These are phyloP conservation scores for Pythium folliculosum DNA, from an alignment of 352 stramenopile genomes.

Conservation along the genomic window DNA sequence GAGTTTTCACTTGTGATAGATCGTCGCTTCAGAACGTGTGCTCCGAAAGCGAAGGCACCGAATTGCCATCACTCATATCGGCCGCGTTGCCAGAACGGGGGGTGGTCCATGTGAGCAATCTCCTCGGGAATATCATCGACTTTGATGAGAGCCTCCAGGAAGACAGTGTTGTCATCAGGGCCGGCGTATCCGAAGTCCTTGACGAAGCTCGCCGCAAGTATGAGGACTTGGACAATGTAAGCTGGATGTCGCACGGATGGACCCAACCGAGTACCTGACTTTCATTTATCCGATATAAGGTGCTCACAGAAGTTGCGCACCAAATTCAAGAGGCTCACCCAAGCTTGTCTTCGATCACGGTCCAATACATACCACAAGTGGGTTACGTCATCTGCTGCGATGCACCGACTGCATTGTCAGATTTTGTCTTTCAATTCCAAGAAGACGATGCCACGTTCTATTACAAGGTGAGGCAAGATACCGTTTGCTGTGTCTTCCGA, in stretches of 20 bases:
- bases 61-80: constrained; percentile 39
- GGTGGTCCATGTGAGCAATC: constrained; percentile 64
- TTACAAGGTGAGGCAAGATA: constrained; percentile 63
- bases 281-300: constrained; percentile 35
- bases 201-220: constrained; percentile 71
- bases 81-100: constrained; percentile 38
- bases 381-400: constrained; percentile 86
- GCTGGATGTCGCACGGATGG: not conserved
- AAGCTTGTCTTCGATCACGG: constrained; percentile 68
- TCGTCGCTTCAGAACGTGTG: constrained; percentile 17
- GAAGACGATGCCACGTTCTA: constrained; percentile 86
- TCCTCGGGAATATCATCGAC: constrained; percentile 84
- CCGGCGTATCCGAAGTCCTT: constrained; percentile 69
- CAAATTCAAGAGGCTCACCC: constrained; percentile 80
- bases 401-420: constrained; percentile 57
- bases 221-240: constrained; percentile 83
- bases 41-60: not conserved
- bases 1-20: constrained; percentile 2
- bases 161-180: constrained; percentile 61
- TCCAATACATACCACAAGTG: constrained; percentile 88
- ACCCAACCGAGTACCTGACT: not conserved
- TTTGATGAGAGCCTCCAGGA: constrained; percentile 78
- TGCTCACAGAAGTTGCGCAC: constrained; percentile 81
- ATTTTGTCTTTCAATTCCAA: constrained; percentile 89
- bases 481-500: not conserved